These are phyloP conservation scores for Ballota nigra DNA, from an alignment of 257 asterid genomes.

Conservation along the genomic window DNA sequence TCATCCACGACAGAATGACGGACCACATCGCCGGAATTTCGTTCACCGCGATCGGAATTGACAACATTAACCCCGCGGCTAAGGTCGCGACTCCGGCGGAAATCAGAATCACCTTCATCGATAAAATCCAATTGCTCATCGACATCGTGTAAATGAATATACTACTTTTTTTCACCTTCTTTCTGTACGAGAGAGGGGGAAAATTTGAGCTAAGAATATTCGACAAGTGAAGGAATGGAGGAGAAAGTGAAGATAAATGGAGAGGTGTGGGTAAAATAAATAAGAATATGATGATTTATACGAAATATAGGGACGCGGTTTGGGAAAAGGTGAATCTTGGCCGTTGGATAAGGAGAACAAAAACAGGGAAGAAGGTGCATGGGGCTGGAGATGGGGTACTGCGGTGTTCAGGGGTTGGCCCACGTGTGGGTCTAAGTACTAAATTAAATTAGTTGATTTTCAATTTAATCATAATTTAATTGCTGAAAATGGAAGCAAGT, in stretches of 20 bases:
- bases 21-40: constrained; percentile 52
- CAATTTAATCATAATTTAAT: background rate
- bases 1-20: constrained; percentile 37
- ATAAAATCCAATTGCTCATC: constrained; percentile 31
- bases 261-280: background rate
- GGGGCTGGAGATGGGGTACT: constrained; percentile 1
- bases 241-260: constrained; percentile 22
- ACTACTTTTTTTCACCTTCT: background rate
- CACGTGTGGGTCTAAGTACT: constrained; percentile 33
- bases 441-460: background rate
- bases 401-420: constrained; percentile 36
- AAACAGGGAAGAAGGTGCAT: constrained; percentile 17
- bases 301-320: constrained; percentile 42
- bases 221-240: constrained; percentile 12
- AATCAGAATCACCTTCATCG: constrained; percentile 47
- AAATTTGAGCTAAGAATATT: constrained; percentile 10
- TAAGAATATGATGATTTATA: background rate
- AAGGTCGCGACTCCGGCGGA: constrained; percentile 52
- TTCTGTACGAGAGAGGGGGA: constrained; percentile 2
- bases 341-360: constrained; percentile 47
- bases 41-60: constrained; percentile 37
- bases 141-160: constrained; percentile 24
- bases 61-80: constrained; percentile 33
- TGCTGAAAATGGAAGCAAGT: constrained; percentile 2
- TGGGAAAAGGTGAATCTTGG: constrained; percentile 27